Evolutionary conservation across 2,329 filamentous ascomycete species (phyloP).

Genomic region (Claviceps spartinae): DNA sequence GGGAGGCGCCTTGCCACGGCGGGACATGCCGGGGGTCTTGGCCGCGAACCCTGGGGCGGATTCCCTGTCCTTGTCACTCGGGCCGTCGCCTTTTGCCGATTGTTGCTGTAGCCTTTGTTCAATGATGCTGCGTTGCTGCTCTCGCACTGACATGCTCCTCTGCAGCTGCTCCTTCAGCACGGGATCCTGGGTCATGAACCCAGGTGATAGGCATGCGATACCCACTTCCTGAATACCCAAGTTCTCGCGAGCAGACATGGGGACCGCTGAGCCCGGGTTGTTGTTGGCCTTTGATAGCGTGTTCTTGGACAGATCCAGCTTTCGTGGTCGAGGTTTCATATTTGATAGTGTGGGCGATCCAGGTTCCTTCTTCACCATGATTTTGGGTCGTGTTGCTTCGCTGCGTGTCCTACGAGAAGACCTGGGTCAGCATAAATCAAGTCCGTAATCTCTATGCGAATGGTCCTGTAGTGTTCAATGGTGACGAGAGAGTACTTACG

Average conservation of each 20-base stretch:
- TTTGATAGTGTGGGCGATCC: conserved; percentile 68
- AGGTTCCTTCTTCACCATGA: conserved; percentile 94
- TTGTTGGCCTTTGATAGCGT: conserved; percentile 35
- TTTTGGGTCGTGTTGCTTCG: conserved; percentile 48
- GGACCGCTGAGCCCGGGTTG: conserved; percentile 49
- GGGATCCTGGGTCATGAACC: conserved; percentile 94
- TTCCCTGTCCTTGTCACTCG: conserved; percentile 41
- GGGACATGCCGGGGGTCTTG: conserved; percentile 62
- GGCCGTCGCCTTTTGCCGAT: conserved; percentile 62
- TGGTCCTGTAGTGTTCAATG: neutral
- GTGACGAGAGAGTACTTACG: conserved; percentile 32
- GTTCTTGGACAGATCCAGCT: conserved; percentile 63
- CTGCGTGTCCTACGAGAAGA: conserved; percentile 25
- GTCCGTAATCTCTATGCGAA: neutral
- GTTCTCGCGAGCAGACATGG: conserved; percentile 66
- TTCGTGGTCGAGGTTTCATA: conserved; percentile 50
- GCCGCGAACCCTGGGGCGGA: conserved; percentile 35
- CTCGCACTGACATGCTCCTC: conserved; percentile 81
- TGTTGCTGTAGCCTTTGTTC: conserved; percentile 83
- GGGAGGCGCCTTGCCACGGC: conserved; percentile 68
- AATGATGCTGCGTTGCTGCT: conserved; percentile 90
- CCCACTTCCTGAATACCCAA: conserved; percentile 85
- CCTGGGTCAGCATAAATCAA: conserved; percentile 6
- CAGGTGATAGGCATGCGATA: conserved; percentile 84
- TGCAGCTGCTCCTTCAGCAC: conserved; percentile 91